A percentile compares a stretch with the other conserved stretches of the same genome.
These are phyloP conservation scores for Aristolochia californica DNA, from an alignment of 164 flowering plant genomes.

Conservation along the genomic window DNA sequence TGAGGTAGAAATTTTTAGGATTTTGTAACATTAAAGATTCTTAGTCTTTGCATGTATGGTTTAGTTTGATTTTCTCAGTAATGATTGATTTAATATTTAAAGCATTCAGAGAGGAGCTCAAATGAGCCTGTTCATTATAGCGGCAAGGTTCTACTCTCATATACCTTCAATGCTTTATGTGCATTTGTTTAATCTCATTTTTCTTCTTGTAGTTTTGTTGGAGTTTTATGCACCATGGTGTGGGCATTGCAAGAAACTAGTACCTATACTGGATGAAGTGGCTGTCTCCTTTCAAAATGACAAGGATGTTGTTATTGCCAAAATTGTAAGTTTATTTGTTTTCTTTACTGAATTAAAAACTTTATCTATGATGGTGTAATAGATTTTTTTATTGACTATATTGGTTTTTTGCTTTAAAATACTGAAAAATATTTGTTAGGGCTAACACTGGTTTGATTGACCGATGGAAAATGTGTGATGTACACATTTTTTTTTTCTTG, in stretches of 20 bases:
- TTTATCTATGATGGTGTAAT: not conserved
- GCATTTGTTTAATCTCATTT: not conserved
- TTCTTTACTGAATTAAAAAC: no score
- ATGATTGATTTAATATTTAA: not conserved
- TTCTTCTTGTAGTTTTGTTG: conserved; percentile 43
- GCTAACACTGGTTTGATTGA: no score
- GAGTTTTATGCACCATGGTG: conserved; percentile 99
- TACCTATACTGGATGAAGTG: conserved; percentile 92
- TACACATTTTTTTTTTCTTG: no score
- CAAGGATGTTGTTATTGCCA: conserved; percentile 62
- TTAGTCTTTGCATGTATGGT: no score
- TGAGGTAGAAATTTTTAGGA: no score
- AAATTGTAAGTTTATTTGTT: conserved; percentile 49
- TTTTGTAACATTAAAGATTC: not conserved
- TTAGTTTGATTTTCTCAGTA: no score
- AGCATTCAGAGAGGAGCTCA: not conserved
- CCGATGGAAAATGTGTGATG: no score
- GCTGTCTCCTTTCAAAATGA: conserved; percentile 66
- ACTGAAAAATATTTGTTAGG: no score
- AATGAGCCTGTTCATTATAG: no score
- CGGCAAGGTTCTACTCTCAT: no score
- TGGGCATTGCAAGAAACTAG: conserved; percentile 87
- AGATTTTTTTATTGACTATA: not conserved
- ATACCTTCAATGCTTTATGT: no score
- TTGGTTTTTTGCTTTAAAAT: not conserved